Base-by-base conservation (phyloP, 768 basidiomycete genomes). In the Gloeophyllum trabeum region DNA sequence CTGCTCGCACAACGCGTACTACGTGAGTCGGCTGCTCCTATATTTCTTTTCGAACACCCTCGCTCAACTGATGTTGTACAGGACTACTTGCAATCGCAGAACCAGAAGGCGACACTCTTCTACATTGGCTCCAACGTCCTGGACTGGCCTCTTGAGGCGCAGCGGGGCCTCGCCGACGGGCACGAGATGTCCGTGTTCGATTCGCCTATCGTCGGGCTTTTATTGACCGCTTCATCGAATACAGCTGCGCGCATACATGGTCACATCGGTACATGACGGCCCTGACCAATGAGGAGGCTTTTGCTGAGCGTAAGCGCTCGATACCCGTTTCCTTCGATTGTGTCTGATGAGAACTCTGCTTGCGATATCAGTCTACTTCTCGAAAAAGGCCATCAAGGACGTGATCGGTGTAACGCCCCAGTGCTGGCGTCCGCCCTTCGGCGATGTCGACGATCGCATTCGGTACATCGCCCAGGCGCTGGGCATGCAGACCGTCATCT, bases 371-470 rank as follows among this genome's bases (percentile, higher is more conserved):
- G 36, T 26, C 5, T 32, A 7, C 7, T 12, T 1, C n/a, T 24
- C 51, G 75, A 64, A 76, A 48, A 48, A 77, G 64, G 61, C 63
- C 1, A 70, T 80, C 40, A 75, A 76, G 48, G 60, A 78, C 19
- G 70, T 68, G 14, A 51, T 66, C 0, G 75, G 76, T 5, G 60
- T 74, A 10, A 79, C 78, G 0, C 74, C 75, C 1, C 77, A 66
- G 1, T 78, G 71, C 51, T 79, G 75, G 79, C 50, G 60, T 14
- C 77, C 79, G 24, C 79, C 79, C 1, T 80, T 62, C 47, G 80
- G 79, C 36, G 79, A 81, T 45, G 62, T 81, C 16, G 87, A 90
- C 34, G 79, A 81, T 58, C 81, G 87, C 40, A 75, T 89, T 34
- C 75, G 88, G 24, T 65, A 73, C 25, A 80, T 90, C 43, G 75